Conservation (phyloP, 2,329 filamentous ascomycete species). For the Aphanocladium album region DNA sequence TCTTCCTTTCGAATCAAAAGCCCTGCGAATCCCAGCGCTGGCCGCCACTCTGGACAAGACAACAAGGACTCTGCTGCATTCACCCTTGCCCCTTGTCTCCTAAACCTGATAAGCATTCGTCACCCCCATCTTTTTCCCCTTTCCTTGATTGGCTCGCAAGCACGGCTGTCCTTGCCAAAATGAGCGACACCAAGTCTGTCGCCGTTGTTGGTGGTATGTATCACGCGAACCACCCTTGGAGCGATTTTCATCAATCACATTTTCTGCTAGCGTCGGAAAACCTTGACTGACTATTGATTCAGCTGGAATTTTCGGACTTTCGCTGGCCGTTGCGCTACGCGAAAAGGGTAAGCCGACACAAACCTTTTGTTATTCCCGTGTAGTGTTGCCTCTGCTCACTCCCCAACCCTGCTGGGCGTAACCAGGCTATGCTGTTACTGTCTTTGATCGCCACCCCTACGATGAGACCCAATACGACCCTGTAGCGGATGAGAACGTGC, state of each 20-base stretch:
- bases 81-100: conserved; percentile 3
- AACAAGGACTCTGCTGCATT: neutral
- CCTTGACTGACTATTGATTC: neutral
- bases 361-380: neutral
- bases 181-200: conserved; percentile 13
- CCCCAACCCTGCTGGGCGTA: neutral
- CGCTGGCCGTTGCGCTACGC: conserved; percentile 20
- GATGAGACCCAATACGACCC: conserved; percentile 20
- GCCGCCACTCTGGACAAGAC: neutral
- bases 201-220: conserved; percentile 15
- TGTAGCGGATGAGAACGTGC: conserved; percentile 12
- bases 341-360: conserved; percentile 16
- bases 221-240: neutral
- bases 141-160: neutral
- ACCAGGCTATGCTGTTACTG: conserved; percentile 15
- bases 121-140: neutral
- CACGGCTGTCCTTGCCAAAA: neutral
- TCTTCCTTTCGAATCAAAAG: conserved; percentile 7
- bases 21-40: neutral
- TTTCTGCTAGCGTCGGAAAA: neutral
- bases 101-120: neutral
- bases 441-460: conserved; percentile 21
- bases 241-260: neutral
- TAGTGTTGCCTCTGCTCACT: neutral
- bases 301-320: conserved; percentile 23